Evolutionary conservation across 345 rosid genomes (phyloP).

Genomic region (Eucalyptus rudis): DNA sequence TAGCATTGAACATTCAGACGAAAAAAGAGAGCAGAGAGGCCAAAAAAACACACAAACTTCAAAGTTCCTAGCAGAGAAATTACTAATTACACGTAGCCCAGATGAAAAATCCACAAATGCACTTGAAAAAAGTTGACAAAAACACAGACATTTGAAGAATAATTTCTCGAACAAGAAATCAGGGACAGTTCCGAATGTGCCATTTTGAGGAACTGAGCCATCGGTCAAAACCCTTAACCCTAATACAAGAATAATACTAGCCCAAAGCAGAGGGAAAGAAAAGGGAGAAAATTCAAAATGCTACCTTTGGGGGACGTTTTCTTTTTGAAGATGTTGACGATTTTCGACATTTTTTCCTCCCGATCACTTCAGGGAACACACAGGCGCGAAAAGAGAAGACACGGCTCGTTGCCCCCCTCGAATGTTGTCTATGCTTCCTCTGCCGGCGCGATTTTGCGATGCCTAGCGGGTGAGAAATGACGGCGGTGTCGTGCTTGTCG

Average conservation of each 20-base stretch:
- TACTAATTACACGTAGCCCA: background rate
- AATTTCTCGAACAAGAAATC: background rate
- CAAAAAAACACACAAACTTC: background rate
- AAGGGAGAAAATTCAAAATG: background rate
- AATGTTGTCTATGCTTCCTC: background rate
- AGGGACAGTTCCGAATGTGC: background rate
- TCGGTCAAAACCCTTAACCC: background rate
- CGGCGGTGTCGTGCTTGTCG: background rate
- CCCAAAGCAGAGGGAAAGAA: background rate
- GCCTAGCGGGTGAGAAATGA: background rate
- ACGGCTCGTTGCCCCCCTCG: background rate
- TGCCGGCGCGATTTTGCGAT: background rate
- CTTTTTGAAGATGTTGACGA: conserved; percentile 72
- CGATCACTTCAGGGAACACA: background rate
- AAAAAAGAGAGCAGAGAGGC: background rate
- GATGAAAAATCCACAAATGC: background rate
- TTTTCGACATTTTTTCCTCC: background rate
- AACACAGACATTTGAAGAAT: background rate
- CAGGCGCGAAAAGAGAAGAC: background rate
- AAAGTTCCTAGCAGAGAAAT: background rate
- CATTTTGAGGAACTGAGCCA: background rate
- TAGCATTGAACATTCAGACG: background rate
- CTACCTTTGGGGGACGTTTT: conserved; percentile 81
- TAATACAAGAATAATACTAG: background rate
- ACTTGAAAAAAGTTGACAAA: background rate